These are phyloP conservation scores for Cystobasidium onofrii DNA, from an alignment of 768 basidiomycete genomes.

Conservation along the genomic window DNA sequence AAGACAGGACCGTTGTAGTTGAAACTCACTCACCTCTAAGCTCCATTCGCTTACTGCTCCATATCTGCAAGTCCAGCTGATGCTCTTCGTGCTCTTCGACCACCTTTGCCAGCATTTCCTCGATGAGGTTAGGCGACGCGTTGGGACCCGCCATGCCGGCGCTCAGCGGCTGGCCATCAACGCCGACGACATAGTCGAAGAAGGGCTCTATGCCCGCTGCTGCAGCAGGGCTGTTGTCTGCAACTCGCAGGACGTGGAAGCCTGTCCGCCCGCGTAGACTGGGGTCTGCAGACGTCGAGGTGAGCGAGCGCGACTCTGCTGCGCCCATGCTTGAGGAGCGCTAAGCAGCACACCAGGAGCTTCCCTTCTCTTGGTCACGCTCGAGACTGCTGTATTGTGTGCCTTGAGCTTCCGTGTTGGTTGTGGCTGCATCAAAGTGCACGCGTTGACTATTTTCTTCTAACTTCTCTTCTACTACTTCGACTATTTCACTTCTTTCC, in stretches of 20 bases:
- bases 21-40: too few relatives aligned
- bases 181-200: slow-evolving; percentile 94
- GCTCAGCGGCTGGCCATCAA: slow-evolving; percentile 53
- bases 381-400: too few relatives aligned
- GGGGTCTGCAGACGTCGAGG: slow-evolving; percentile 15
- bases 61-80: slow-evolving; percentile 38
- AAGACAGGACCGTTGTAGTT: too few relatives aligned
- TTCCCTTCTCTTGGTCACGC: neutral
- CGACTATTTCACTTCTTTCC: neutral
- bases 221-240: slow-evolving; percentile 63
- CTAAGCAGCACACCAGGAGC: neutral
- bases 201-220: slow-evolving; percentile 77
- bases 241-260: slow-evolving; percentile 27
- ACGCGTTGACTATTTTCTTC: neutral
- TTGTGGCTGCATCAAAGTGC: neutral
- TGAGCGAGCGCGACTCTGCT: slow-evolving; percentile 30
- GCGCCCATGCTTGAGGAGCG: slow-evolving; percentile 29
- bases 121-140: neutral
- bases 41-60: slow-evolving; percentile 41
- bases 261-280: slow-evolving; percentile 16
- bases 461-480: neutral
- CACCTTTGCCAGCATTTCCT: slow-evolving; percentile 20
- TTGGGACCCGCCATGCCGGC: neutral
- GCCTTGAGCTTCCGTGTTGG: neutral
- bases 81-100: slow-evolving; percentile 33